Conservation (phyloP, 805 yeast species). For the Lipomyces oligophaga region DNA sequence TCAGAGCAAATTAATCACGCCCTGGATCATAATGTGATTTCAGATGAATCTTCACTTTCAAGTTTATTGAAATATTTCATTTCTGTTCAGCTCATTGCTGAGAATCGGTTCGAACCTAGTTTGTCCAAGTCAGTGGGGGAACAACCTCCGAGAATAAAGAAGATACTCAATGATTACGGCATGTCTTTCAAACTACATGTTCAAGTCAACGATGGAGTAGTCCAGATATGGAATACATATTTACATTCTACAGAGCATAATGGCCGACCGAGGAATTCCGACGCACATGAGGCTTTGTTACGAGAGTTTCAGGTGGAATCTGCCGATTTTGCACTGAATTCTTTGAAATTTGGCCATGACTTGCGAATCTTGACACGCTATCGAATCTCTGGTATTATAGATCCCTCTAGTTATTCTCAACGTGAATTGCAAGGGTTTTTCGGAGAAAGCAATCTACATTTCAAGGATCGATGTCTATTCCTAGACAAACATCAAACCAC, state of each 20-base stretch:
- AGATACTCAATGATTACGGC: neutral
- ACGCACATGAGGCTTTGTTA: neutral
- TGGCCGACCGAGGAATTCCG: neutral
- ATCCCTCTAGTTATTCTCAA: neutral
- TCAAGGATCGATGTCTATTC: too few species aligned
- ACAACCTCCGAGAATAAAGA: neutral
- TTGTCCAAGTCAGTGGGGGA: neutral
- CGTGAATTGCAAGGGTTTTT: neutral
- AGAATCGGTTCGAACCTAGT: neutral
- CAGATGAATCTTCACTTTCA: constrained; percentile 1
- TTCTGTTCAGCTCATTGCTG: neutral
- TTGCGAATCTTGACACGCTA: neutral
- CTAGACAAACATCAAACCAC: too few species aligned
- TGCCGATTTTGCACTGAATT: neutral
- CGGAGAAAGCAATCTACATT: too few species aligned
- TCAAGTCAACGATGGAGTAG: neutral
- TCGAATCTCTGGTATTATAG: too few species aligned
- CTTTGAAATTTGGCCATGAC: neutral
- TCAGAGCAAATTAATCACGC: too few species aligned
- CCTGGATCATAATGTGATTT: constrained; percentile 3
- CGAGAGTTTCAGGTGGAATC: neutral
- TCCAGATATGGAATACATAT: neutral
- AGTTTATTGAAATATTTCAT: neutral
- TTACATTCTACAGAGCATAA: neutral
- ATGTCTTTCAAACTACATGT: neutral